Conservation (phyloP, 2,329 filamentous ascomycete genomes). For the Aspergillus transmontanensis region DNA sequence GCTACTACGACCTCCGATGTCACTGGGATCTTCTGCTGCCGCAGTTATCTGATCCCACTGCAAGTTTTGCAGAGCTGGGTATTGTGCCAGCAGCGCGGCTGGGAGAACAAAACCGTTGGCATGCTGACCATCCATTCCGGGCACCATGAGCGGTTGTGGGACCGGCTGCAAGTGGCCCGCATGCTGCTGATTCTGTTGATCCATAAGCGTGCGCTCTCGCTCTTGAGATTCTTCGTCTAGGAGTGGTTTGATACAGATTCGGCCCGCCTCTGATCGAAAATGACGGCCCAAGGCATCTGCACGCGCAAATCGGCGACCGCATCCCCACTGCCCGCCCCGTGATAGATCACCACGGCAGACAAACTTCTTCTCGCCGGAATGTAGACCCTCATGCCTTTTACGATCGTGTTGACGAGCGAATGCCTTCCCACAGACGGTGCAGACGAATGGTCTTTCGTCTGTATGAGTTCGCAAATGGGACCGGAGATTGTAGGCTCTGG, state of each 20-base stretch:
- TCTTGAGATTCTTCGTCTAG: constrained; percentile 91
- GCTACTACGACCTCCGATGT: constrained; percentile 67
- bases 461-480: constrained; percentile 96
- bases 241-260: constrained; percentile 95
- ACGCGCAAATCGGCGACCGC: constrained; percentile 87
- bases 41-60: constrained; percentile 79
- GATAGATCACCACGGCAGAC: constrained; percentile 92
- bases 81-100: constrained; percentile 84
- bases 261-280: constrained; percentile 92
- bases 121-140: constrained; percentile 61
- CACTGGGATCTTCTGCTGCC: constrained; percentile 58
- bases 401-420: constrained; percentile 97
- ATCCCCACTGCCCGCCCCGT: constrained; percentile 83
- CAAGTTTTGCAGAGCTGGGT: constrained; percentile 86
- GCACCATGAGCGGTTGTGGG: constrained; percentile 62
- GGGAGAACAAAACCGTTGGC: constrained; percentile 72
- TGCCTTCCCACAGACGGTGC: constrained; percentile 93
- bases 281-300: constrained; percentile 93
- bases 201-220: constrained; percentile 72
- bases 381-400: constrained; percentile 93
- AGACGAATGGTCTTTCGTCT: constrained; percentile 95
- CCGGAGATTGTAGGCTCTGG: constrained; percentile 91
- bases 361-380: constrained; percentile 98
- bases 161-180: constrained; percentile 55
- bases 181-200: constrained; percentile 69